Evolutionary conservation across 2,329 filamentous ascomycete species (phyloP).

Genomic region (Hypoxylon sp.): DNA sequence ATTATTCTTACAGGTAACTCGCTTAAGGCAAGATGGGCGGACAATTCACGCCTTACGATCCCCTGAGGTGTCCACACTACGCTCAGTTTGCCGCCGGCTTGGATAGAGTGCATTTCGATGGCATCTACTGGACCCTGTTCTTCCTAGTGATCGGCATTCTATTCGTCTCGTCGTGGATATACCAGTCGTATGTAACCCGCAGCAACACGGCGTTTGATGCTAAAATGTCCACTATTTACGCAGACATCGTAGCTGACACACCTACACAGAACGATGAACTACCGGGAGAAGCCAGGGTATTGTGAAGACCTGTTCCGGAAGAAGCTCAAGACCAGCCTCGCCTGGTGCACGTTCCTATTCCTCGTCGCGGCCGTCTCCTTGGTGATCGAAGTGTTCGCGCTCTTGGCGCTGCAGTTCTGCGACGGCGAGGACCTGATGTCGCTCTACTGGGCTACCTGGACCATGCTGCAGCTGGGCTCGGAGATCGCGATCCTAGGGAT

Average conservation of each 20-base stretch:
- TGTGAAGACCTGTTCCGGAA: constrained; percentile 55
- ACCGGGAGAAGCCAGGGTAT: constrained; percentile 50
- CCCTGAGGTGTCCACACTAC: constrained; percentile 55
- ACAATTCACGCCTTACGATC: constrained; percentile 51
- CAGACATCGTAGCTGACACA: not conserved
- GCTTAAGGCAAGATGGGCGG: constrained; percentile 56
- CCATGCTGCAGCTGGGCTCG: constrained; percentile 69
- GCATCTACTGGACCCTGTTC: constrained; percentile 59
- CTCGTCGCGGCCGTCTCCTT: constrained; percentile 59
- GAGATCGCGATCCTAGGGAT: constrained; percentile 70
- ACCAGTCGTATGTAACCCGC: constrained; percentile 50
- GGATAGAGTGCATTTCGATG: constrained; percentile 53
- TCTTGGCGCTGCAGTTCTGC: constrained; percentile 69
- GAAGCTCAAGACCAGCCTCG: constrained; percentile 57
- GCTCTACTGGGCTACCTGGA: constrained; percentile 72
- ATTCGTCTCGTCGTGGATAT: constrained; percentile 55
- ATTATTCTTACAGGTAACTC: too few species aligned
- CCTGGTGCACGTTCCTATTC: constrained; percentile 60
- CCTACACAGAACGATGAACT: constrained; percentile 53
- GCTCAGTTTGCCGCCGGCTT: constrained; percentile 56
- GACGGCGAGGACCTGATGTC: constrained; percentile 71
- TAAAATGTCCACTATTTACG: not conserved
- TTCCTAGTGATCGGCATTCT: constrained; percentile 54
- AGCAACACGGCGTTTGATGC: not conserved
- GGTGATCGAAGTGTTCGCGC: constrained; percentile 66